These are phyloP conservation scores for Eucalyptus pauciflora DNA, from an alignment of 345 rosid genomes.

Conservation along the genomic window DNA sequence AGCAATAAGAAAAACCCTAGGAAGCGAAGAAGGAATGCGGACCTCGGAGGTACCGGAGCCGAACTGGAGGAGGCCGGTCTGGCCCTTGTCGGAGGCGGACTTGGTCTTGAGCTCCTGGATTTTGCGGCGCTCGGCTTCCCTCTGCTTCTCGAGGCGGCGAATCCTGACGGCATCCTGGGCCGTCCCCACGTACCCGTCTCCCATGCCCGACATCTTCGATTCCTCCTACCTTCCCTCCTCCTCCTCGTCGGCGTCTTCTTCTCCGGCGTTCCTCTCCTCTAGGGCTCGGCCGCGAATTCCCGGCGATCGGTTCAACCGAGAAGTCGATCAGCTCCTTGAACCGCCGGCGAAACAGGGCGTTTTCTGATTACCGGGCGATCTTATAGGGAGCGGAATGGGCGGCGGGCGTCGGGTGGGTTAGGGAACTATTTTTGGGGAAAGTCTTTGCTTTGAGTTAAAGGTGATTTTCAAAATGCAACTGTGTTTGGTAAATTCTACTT, in stretches of 20 bases:
- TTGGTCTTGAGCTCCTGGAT: constrained; percentile 91
- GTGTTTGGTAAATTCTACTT: too few relatives aligned
- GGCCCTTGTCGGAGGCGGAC: constrained; percentile 70
- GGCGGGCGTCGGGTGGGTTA: too few relatives aligned
- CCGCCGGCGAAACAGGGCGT: not conserved
- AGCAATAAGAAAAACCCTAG: not conserved
- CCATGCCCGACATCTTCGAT: constrained; percentile 92
- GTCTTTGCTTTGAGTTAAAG: too few relatives aligned
- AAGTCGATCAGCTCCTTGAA: not conserved
- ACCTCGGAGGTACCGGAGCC: constrained; percentile 97
- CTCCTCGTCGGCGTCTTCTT: not conserved
- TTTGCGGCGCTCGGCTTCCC: constrained; percentile 95
- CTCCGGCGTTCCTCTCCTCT: not conserved
- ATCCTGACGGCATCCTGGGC: constrained; percentile 98
- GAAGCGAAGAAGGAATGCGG: not conserved
- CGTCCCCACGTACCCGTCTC: constrained; percentile 98
- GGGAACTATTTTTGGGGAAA: too few relatives aligned
- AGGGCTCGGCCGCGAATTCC: not conserved
- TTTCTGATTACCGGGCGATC: not conserved
- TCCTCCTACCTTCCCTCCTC: not conserved
- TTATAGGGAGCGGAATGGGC: not conserved
- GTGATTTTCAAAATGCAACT: too few relatives aligned
- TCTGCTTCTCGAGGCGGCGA: constrained; percentile 94
- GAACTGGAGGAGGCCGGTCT: constrained; percentile 95
- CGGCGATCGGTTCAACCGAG: not conserved